phyloP scores from a whole-genome alignment of 1,139 yeast genomes.

The Diutina sp. region DNA sequence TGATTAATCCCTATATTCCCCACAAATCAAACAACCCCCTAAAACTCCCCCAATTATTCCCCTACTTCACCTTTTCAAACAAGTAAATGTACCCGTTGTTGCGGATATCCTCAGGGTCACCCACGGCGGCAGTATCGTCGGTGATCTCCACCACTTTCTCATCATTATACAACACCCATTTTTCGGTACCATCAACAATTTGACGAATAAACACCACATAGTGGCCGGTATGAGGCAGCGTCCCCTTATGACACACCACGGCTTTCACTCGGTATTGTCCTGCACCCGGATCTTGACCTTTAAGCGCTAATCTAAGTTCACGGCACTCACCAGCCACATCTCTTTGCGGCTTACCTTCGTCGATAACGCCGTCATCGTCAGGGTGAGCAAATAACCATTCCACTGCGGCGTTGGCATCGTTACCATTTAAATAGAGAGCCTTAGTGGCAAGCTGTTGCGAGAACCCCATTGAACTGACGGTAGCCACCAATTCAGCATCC shows the following conservation, averaged over 20 bases:
- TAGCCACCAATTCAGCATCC: constrained; percentile 29
- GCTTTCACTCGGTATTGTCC: constrained; percentile 45
- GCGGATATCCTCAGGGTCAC: constrained; percentile 48
- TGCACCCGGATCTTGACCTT: background rate
- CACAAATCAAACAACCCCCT: background rate
- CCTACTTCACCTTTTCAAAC: constrained; percentile 13
- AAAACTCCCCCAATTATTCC: background rate
- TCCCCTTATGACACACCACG: constrained; percentile 87
- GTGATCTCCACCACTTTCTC: constrained; percentile 79
- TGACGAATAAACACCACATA: constrained; percentile 70
- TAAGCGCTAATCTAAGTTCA: background rate
- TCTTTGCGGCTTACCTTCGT: background rate
- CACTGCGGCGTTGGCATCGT: constrained; percentile 63
- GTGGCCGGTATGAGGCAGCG: constrained; percentile 92
- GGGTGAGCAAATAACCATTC: constrained; percentile 84
- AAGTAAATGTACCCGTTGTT: constrained; percentile 53
- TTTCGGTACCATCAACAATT: constrained; percentile 22
- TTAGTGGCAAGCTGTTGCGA: constrained; percentile 45
- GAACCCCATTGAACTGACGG: constrained; percentile 72
- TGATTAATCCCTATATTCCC: too few species aligned
- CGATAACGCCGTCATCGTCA: constrained; percentile 43
- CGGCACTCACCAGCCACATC: background rate
- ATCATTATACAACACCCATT: constrained; percentile 85
- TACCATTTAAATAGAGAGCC: constrained; percentile 47
- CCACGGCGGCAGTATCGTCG: constrained; percentile 14